phyloP scores from a whole-genome alignment of 2,329 filamentous ascomycete genomes.

The Dothidotthia symphoricarpi region DNA sequence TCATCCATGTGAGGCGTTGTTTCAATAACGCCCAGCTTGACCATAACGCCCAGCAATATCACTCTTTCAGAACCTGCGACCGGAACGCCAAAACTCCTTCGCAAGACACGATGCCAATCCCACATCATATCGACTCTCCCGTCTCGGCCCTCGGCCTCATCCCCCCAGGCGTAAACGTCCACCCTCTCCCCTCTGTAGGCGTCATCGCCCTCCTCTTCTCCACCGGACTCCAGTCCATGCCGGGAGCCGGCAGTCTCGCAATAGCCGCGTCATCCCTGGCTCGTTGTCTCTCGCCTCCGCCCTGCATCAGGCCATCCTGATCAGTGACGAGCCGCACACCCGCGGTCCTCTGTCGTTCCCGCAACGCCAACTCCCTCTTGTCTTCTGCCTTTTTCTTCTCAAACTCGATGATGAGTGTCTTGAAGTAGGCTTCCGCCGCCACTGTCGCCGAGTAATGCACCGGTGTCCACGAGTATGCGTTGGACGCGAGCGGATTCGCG shows the following conservation, averaged over 20 bases:
- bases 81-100: too few relatives aligned
- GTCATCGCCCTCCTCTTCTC: constrained; percentile 42
- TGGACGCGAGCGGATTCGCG: constrained; percentile 69
- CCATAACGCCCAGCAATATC: too few relatives aligned
- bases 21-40: too few relatives aligned
- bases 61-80: too few relatives aligned
- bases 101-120: too few relatives aligned
- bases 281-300: constrained; percentile 13
- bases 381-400: constrained; percentile 59
- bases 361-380: constrained; percentile 31
- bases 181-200: constrained; percentile 36
- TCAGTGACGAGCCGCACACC: constrained; percentile 41
- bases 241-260: constrained; percentile 31
- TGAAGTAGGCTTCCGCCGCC: constrained; percentile 81
- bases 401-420: constrained; percentile 69
- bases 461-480: constrained; percentile 78
- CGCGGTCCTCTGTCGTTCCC: constrained; percentile 32
- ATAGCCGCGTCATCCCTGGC: constrained; percentile 37
- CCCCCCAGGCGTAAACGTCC: constrained; percentile 30
- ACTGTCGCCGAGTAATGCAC: constrained; percentile 80
- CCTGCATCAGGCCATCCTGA: constrained; percentile 19
- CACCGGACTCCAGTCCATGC: constrained; percentile 40
- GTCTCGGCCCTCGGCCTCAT: constrained; percentile 39
- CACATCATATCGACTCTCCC: constrained; percentile 28
- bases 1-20: too few relatives aligned